Percentiles rank a stretch among this genome's conserved stretches.
These are phyloP conservation scores for Debaryomyces hansenii DNA, from an alignment of 805 yeast genomes.

Conservation along the genomic window DNA sequence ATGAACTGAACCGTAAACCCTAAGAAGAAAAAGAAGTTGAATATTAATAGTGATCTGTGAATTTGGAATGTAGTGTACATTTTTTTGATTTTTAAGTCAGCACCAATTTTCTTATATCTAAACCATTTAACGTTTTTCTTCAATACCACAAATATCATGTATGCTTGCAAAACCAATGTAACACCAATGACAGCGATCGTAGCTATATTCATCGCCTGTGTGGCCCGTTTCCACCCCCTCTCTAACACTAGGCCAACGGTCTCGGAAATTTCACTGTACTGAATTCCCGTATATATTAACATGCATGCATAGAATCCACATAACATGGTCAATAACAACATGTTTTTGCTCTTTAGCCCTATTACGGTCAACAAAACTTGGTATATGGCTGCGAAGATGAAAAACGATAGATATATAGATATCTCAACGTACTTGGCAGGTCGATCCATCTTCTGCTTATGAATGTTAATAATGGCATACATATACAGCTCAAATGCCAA, in stretches of 20 bases:
- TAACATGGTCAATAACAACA: conserved; percentile 38
- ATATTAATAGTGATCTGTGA: conserved; percentile 27
- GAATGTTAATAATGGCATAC: conserved; percentile 38
- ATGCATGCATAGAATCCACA: conserved; percentile 42
- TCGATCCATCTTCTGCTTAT: conserved; percentile 18
- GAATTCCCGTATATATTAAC: conserved; percentile 48
- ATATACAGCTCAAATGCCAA: conserved; percentile 39
- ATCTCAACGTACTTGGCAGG: conserved; percentile 26
- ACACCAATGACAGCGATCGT: conserved; percentile 41
- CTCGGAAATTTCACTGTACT: conserved; percentile 38
- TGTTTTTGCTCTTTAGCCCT: conserved; percentile 40
- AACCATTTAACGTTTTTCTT: conserved; percentile 46
- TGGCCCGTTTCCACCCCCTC: conserved; percentile 28
- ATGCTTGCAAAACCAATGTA: conserved; percentile 29
- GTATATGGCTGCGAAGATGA: conserved; percentile 46
- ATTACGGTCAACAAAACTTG: conserved; percentile 38
- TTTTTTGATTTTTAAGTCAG: conserved; percentile 38
- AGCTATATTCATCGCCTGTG: conserved; percentile 42
- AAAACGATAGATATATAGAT: conserved; percentile 46
- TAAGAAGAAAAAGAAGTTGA: conserved; percentile 43
- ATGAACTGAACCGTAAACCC: conserved; percentile 52
- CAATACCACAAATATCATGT: conserved; percentile 30
- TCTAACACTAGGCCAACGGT: conserved; percentile 17
- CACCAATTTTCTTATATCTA: conserved; percentile 49
- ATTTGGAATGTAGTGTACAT: conserved; percentile 40